phyloP scores from a whole-genome alignment of 176 grass and related monocot species.

The Calamus simplicifolius region DNA sequence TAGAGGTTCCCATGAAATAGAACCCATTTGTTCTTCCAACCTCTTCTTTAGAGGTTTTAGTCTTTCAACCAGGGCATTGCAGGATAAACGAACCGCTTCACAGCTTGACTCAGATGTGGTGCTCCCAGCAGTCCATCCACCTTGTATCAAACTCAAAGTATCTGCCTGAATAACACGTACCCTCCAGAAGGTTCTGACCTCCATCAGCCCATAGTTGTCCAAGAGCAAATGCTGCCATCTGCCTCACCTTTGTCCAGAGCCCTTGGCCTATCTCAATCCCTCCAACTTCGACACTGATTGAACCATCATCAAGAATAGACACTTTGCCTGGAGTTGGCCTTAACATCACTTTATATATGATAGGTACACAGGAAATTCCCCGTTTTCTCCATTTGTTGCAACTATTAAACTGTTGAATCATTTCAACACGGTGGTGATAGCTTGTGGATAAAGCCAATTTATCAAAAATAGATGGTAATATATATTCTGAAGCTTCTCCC shows the following conservation, averaged over 20 bases:
- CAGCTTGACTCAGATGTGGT: slow-evolving; percentile 94
- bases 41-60: slow-evolving; percentile 64
- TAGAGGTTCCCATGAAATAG: slow-evolving; percentile 55
- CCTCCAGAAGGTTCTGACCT: slow-evolving; percentile 53
- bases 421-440: slow-evolving; percentile 41
- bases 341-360: slow-evolving; percentile 49
- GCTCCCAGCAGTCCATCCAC: slow-evolving; percentile 80
- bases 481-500: slow-evolving; percentile 63
- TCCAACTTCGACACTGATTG: slow-evolving; percentile 87
- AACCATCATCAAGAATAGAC: slow-evolving; percentile 85
- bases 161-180: slow-evolving; percentile 81
- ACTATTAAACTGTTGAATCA: slow-evolving; percentile 50
- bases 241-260: slow-evolving; percentile 95
- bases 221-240: slow-evolving; percentile 74
- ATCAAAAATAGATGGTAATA: slow-evolving; percentile 57
- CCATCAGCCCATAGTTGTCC: slow-evolving; percentile 59
- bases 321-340: slow-evolving; percentile 71
- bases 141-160: slow-evolving; percentile 74
- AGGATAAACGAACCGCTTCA: slow-evolving; percentile 59
- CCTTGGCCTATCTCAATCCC: slow-evolving; percentile 95
- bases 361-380: slow-evolving; percentile 67
- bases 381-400: slow-evolving; percentile 76
- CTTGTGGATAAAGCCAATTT: slow-evolving; percentile 43
- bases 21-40: slow-evolving; percentile 44
- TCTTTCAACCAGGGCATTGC: slow-evolving; percentile 66